Percentiles rank a stretch among this genome's conserved stretches.
Conservation (phyloP, 2,329 filamentous ascomycete species). For the Zymoseptoria ardabiliae region DNA sequence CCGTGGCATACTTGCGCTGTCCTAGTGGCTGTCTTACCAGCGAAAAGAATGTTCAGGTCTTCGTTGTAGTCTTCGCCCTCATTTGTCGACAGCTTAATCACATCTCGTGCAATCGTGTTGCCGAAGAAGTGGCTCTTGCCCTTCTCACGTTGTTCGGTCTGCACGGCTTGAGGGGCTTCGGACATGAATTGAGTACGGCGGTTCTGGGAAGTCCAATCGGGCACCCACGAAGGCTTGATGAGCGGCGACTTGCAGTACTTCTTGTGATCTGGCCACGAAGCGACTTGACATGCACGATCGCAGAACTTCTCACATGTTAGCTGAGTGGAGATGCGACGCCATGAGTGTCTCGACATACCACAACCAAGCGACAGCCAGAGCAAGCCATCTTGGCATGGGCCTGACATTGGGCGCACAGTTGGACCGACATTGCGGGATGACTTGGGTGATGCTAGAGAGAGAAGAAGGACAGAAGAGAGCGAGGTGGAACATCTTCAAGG, state of each 20-base stretch:
- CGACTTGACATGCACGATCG: conserved; percentile 26
- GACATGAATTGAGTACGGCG: conserved; percentile 20
- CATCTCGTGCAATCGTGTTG: conserved; percentile 36
- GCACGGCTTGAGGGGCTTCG: neutral
- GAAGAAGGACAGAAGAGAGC: too few relatives aligned
- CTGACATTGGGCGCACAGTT: conserved; percentile 5
- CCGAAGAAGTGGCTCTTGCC: conserved; percentile 34
- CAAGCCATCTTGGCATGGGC: conserved; percentile 1
- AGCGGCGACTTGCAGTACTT: conserved; percentile 27
- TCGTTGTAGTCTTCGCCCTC: conserved; percentile 19
- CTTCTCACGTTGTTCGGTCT: conserved; percentile 15
- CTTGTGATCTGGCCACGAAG: conserved; percentile 28
- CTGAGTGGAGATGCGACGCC: neutral
- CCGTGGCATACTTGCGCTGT: conserved; percentile 3
- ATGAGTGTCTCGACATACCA: conserved; percentile 1
- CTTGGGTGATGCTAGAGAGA: too few relatives aligned
- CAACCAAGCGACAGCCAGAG: conserved; percentile 5
- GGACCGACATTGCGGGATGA: too few relatives aligned
- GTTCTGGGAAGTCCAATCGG: conserved; percentile 25
- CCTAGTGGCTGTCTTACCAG: conserved; percentile 23
- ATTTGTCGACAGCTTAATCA: conserved; percentile 30
- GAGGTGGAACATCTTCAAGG: too few relatives aligned
- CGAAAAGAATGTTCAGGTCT: conserved; percentile 29
- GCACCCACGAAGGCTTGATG: conserved; percentile 25
- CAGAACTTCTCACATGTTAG: conserved; percentile 28